Evolutionary conservation across 2,329 filamentous ascomycete species (phyloP), one percentile per base, ranked within the genome.

Genomic region (Metarhizium humberi): DNA sequence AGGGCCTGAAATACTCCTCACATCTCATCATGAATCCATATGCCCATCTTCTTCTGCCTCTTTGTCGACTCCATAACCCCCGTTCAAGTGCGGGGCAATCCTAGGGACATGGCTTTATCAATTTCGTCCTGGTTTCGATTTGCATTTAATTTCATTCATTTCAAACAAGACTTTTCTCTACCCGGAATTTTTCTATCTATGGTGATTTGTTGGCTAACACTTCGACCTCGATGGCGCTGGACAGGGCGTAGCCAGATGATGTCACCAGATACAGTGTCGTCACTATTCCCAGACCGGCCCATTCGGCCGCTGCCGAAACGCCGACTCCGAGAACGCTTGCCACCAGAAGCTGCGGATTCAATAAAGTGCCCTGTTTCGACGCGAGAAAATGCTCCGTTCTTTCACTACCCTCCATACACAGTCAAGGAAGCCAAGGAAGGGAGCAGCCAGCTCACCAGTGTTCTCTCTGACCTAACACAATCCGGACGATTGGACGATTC

Each of bases 271-370:
- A 87, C 87, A 57, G 79, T 85, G 60, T 94, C 90, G 57, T 84
- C 88, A 57, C 78, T 90, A 65, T 95, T 89, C 69, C 90, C 90
- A 61, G 89, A 95, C 68, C 86, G 94, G 71, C 88, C 92, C 58
- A 99, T 99, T 69, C 87, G 91, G 67, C 94, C 94, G 55, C 76
- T 99, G 58, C 94, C 94, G 47, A 94, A 89, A 73, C 87, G 91
- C 65, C 87, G 89, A 60, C 80, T 99, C 54, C 89, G 92, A 64
- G 91, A 94, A 68, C 85, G 90, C 55, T 78, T 99, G 53, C 92
- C 92, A 36, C 86, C 89, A 57, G 90, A 95, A 69, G 85, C 88
- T 63, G 90, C 88, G 55, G 86, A 87, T 53, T 83, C 86, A 34
- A 94, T 96, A 63, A 79, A 86, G 62, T 96, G 90, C 64, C 92